Base-by-base conservation (phyloP, 805 yeast genomes). In the Debaryomyces tyrocola region DNA sequence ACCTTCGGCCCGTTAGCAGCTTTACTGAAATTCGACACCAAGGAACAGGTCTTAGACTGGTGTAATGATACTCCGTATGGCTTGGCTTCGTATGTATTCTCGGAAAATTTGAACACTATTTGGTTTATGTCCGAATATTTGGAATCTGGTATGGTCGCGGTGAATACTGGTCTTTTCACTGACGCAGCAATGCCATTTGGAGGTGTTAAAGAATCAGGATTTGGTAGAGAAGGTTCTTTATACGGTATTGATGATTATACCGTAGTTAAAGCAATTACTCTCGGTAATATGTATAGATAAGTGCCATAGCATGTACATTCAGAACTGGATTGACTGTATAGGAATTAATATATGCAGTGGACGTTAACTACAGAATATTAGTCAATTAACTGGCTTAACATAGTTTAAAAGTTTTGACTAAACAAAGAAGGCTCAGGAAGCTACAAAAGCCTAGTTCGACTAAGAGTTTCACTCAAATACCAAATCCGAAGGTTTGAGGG, bases 181-280 rank as follows among this genome's bases (percentile, higher is more conserved):
- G 84, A 80, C 51, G 73, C 77, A 28, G 75, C 85, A n/a, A 59
- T 83, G 50, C 87, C 88, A 37, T 84, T 83, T 58, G 95, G 95
- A 18, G 95, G 95, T 43, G 75, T 87, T 40, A 85, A 85, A 59
- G 80, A 84, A 64, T 82, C 88, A 33, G 95, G 92, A 1, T 84
- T 83, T 55, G 92, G 94, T 44, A 79, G 90, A 65, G 91, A 86
- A 69, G 91, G 90, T 46, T 84, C 90, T 20, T 77, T 78, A 58
- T 83, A 81, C 61, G 94, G 94, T 34, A 62, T 85, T 43, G 89
- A 86, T 46, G 94, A 87, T 64, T 87, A 86, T 66, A 69, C 81
- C 7, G 77, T 78, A 18, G 63, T 85, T 50, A 81, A 81, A 59
- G 68, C 82, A 8, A 68, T 80, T 35, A 75, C 74, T 21, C 66